These are phyloP conservation scores for Nothophaeocryptopus gaeumannii DNA, from an alignment of 2,329 filamentous ascomycete genomes.

Conservation along the genomic window DNA sequence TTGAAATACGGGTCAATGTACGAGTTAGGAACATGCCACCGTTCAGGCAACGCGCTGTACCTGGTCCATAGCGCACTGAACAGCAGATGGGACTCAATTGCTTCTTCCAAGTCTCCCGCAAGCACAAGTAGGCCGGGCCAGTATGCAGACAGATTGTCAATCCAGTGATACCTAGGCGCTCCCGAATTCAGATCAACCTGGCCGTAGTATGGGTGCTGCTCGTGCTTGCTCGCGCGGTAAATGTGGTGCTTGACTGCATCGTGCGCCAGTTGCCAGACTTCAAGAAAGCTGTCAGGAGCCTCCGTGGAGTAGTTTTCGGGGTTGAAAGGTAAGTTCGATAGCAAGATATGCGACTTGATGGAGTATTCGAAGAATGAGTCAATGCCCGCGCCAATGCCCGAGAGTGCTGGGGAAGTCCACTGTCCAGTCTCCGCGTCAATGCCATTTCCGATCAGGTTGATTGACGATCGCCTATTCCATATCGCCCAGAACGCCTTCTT, in stretches of 20 bases:
- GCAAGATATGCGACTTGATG: conserved; percentile 85
- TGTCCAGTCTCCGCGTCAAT: conserved; percentile 87
- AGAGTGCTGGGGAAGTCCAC: conserved; percentile 77
- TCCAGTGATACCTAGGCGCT: conserved; percentile 86
- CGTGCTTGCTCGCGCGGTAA: conserved; percentile 65
- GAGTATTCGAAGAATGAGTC: conserved; percentile 99
- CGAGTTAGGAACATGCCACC: conserved; percentile 69
- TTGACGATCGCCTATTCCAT: conserved; percentile 81
- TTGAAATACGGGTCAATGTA: conserved; percentile 80
- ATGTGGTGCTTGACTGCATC: conserved; percentile 84
- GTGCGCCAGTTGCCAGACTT: conserved; percentile 82
- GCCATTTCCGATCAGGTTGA: conserved; percentile 84
- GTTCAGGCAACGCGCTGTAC: conserved; percentile 88
- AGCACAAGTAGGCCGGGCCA: conserved; percentile 85
- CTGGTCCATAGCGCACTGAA: conserved; percentile 93
- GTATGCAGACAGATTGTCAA: conserved; percentile 92
- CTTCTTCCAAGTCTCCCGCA: conserved; percentile 86
- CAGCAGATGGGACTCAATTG: conserved; percentile 82
- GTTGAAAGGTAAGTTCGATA: conserved; percentile 64
- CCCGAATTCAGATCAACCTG: conserved; percentile 87
- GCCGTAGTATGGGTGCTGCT: conserved; percentile 87
- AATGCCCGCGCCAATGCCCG: conserved; percentile 93
- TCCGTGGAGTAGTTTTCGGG: conserved; percentile 56
- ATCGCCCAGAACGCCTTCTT: conserved; percentile 96
- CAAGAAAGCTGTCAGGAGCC: conserved; percentile 73